A percentile compares a stretch with the other conserved stretches of the same genome.
Conservation (phyloP, 495 filamentous ascomycete genomes). For the Annulohypoxylon bovei region DNA sequence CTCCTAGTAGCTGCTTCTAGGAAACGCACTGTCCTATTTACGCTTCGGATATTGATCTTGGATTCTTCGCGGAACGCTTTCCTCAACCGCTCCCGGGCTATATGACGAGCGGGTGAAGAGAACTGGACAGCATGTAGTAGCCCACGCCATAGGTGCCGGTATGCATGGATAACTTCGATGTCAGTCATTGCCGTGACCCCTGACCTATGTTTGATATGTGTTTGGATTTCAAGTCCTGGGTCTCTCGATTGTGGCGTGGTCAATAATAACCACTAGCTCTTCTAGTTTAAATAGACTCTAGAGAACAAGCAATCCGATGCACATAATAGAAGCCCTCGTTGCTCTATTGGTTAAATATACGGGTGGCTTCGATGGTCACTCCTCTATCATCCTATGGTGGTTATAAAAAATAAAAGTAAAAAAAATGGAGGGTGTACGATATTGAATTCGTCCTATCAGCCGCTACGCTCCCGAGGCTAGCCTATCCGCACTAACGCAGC, state of each 20-base stretch:
- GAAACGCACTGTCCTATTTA: slow-evolving; percentile 81
- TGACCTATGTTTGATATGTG: slow-evolving; percentile 5
- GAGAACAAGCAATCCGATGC: neutral
- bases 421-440: slow-evolving; percentile 16
- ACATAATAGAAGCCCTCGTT: neutral
- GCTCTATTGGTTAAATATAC: neutral
- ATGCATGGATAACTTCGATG: slow-evolving; percentile 71
- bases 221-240: neutral
- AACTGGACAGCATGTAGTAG: slow-evolving; percentile 82
- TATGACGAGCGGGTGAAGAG: slow-evolving; percentile 77
- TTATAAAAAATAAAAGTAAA: neutral
- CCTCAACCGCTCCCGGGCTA: slow-evolving; percentile 71
- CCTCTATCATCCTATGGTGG: neutral
- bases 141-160: slow-evolving; percentile 79
- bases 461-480: slow-evolving; percentile 17
- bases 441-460: slow-evolving; percentile 23
- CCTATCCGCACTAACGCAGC: slow-evolving; percentile 2
- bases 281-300: neutral
- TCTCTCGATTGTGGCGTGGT: neutral
- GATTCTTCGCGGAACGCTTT: slow-evolving; percentile 72
- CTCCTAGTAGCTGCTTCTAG: slow-evolving; percentile 72
- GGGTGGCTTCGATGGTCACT: neutral
- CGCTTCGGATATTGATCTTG: slow-evolving; percentile 66
- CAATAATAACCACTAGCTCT: neutral
- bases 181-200: slow-evolving; percentile 39